Evolutionary conservation across 768 basidiomycete species (phyloP).

Genomic region (Antrodiella citrinella): DNA sequence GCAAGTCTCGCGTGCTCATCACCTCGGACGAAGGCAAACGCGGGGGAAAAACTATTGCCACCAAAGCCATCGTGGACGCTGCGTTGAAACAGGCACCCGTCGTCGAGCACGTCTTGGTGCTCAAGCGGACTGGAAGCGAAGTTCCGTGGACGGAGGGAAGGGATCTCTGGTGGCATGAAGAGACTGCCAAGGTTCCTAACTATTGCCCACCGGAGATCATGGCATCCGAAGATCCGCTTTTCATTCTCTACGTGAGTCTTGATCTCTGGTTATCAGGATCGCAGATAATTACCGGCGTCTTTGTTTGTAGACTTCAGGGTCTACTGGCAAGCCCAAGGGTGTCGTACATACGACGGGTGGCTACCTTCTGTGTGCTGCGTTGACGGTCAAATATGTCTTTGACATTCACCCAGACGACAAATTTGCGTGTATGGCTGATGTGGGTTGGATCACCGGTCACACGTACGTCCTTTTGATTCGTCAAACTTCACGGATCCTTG

Average conservation of each 20-base stretch:
- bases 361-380: slow-evolving; percentile 84
- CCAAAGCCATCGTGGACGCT: slow-evolving; percentile 88
- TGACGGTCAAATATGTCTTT: slow-evolving; percentile 96
- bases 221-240: slow-evolving; percentile 91
- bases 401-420: slow-evolving; percentile 95
- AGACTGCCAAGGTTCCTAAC: slow-evolving; percentile 69
- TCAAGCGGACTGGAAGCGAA: slow-evolving; percentile 77
- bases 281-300: neutral
- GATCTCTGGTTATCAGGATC: neutral
- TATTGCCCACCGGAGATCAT: slow-evolving; percentile 89
- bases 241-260: slow-evolving; percentile 89
- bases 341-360: slow-evolving; percentile 86
- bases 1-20: slow-evolving; percentile 83
- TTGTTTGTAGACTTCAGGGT: slow-evolving; percentile 74
- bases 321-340: slow-evolving; percentile 95
- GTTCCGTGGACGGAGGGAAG: slow-evolving; percentile 77
- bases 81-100: slow-evolving; percentile 78
- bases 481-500: neutral
- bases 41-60: slow-evolving; percentile 92
- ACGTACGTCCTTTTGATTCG: slow-evolving; percentile 35
- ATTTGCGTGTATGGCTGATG: slow-evolving; percentile 97
- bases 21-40: slow-evolving; percentile 92
- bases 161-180: slow-evolving; percentile 97
- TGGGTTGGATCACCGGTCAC: slow-evolving; percentile 99
- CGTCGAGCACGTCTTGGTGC: slow-evolving; percentile 87